These are phyloP conservation scores for Sporisorium reilianum DNA, from an alignment of 1,284 basidiomycete species.

Conservation along the genomic window DNA sequence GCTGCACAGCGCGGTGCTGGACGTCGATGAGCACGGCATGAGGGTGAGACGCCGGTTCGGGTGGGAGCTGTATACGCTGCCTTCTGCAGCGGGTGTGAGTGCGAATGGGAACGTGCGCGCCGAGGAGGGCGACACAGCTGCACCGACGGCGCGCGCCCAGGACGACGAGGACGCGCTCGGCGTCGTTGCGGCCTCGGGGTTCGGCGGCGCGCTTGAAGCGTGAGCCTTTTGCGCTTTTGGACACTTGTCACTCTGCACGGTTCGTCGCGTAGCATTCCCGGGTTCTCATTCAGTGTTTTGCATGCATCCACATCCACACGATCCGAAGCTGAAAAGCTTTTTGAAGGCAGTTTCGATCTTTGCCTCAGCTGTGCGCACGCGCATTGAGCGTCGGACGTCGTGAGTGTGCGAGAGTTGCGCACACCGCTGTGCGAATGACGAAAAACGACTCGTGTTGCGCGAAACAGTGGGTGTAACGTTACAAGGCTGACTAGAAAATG, in stretches of 20 bases:
- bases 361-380: neutral
- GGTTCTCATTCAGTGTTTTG: neutral
- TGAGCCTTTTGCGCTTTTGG: neutral
- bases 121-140: neutral
- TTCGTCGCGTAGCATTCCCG: neutral
- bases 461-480: too few species aligned
- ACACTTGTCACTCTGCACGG: neutral
- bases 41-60: constrained; percentile 48
- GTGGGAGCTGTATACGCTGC: constrained; percentile 54
- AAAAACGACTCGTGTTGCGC: too few species aligned
- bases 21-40: constrained; percentile 40
- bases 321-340: too few species aligned
- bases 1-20: constrained; percentile 44
- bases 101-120: too few species aligned
- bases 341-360: too few species aligned
- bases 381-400: too few species aligned
- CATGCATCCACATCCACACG: neutral
- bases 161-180: constrained; percentile 30
- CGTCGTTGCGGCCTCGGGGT: constrained; percentile 35
- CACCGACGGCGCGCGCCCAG: neutral
- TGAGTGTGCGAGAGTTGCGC: too few species aligned
- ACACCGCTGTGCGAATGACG: too few species aligned
- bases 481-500: too few species aligned
- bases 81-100: neutral
- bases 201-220: constrained; percentile 24